These are phyloP conservation scores for Allomyces macrogynus DNA, from an alignment of 192 early-diverging fungal genomes.

Conservation along the genomic window DNA sequence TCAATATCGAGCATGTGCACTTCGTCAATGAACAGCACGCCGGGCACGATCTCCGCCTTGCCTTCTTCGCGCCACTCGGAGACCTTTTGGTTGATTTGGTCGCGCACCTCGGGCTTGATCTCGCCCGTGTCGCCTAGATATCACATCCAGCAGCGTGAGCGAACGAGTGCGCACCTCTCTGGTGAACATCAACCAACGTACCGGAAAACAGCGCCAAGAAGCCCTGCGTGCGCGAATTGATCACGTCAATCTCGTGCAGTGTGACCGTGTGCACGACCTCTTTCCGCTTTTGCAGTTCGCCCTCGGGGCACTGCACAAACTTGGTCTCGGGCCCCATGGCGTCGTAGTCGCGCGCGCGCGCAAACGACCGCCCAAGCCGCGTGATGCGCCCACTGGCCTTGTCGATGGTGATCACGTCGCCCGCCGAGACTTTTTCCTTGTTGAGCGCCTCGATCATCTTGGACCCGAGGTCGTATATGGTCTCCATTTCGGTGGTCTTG, in stretches of 20 bases:
- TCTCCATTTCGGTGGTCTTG: conserved; percentile 99
- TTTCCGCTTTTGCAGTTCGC: conserved; percentile 90
- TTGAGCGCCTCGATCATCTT: conserved; percentile 96
- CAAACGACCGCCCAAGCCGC: conserved; percentile 86
- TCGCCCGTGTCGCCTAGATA: conserved; percentile 69
- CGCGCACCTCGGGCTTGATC: conserved; percentile 89
- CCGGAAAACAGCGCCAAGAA: conserved; percentile 93
- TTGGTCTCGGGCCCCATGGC: conserved; percentile 93
- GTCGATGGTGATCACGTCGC: conserved; percentile 95
- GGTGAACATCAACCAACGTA: background rate
- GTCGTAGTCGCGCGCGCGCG: conserved; percentile 91
- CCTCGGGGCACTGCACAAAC: conserved; percentile 98
- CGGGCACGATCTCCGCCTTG: conserved; percentile 94
- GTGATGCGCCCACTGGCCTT: conserved; percentile 93
- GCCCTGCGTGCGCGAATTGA: conserved; percentile 91
- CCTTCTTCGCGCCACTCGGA: conserved; percentile 97
- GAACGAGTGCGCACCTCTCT: background rate
- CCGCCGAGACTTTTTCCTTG: conserved; percentile 95
- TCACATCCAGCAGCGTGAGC: no score
- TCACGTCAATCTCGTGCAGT: conserved; percentile 98
- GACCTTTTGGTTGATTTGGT: conserved; percentile 94
- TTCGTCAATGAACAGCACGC: conserved; percentile 97
- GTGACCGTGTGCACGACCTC: conserved; percentile 95
- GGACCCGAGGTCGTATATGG: conserved; percentile 92
- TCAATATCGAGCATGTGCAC: conserved; percentile 99